Evolutionary conservation across 2,329 filamentous ascomycete genomes (phyloP).

Genomic region (Paracorniculantispora psalliotae): DNA sequence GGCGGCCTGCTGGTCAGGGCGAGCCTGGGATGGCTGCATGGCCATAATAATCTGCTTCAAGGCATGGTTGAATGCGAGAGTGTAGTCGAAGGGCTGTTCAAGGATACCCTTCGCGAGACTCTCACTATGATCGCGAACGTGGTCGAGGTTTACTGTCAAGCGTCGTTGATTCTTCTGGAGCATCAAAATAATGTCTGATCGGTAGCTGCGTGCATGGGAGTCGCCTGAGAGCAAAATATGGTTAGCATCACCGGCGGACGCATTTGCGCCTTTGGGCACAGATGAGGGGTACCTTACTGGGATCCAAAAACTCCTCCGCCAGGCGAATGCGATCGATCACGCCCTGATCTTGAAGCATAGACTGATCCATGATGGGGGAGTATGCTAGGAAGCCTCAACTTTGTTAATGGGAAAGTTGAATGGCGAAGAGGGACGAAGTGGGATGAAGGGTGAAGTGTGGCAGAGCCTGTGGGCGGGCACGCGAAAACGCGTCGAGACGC

Average conservation of each 20-base stretch:
- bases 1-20: constrained; percentile 68
- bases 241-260: neutral
- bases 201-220: constrained; percentile 65
- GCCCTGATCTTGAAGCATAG: constrained; percentile 78
- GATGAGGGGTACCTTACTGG: constrained; percentile 54
- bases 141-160: constrained; percentile 74
- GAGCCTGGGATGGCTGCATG: constrained; percentile 58
- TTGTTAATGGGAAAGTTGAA: constrained; percentile 10
- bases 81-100: constrained; percentile 81
- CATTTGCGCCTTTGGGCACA: neutral
- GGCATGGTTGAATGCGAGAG: constrained; percentile 81
- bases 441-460: constrained; percentile 10
- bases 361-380: constrained; percentile 57
- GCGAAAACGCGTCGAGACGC: constrained; percentile 15
- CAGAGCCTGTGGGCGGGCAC: constrained; percentile 8
- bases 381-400: neutral
- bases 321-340: constrained; percentile 77
- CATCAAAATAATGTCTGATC: constrained; percentile 80
- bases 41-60: constrained; percentile 84
- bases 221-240: constrained; percentile 24
- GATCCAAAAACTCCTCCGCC: constrained; percentile 91
- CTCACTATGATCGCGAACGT: constrained; percentile 80
- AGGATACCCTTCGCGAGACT: constrained; percentile 77
- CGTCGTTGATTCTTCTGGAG: constrained; percentile 62
- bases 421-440: constrained; percentile 6